A percentile compares a stretch with the other conserved stretches of the same genome.
Evolutionary conservation across 148 eudicot genomes (phyloP).

Genomic region (Fagopyrum esculentum): DNA sequence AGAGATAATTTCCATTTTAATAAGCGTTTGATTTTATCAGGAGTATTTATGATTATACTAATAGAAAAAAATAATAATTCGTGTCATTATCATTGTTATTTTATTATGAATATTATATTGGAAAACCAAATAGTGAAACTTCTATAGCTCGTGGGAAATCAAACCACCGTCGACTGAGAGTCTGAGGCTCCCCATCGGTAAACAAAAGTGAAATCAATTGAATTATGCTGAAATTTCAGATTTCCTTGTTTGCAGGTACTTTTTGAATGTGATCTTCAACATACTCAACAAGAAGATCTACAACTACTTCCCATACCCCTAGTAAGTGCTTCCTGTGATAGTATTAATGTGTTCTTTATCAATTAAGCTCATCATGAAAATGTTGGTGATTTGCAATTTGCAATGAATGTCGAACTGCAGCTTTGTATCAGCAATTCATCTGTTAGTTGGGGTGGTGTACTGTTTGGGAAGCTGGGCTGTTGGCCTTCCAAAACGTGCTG

Average conservation of each 20-base stretch:
- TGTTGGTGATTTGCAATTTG: not conserved
- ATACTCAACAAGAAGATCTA: constrained; percentile 98
- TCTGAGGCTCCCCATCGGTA: not conserved
- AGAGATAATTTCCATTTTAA: not conserved
- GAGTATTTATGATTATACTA: not conserved
- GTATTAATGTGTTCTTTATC: not conserved
- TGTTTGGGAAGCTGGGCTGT: constrained; percentile 92
- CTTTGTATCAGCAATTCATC: constrained; percentile 89
- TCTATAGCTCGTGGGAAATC: not conserved
- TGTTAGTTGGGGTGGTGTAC: constrained; percentile 79
- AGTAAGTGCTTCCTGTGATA: constrained; percentile 44
- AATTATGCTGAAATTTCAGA: not conserved
- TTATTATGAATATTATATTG: not conserved
- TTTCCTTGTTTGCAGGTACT: constrained; percentile 55
- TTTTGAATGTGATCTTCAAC: constrained; percentile 94
- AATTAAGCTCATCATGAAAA: not conserved
- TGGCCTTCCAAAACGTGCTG: constrained; percentile 98
- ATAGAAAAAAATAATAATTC: too few relatives aligned
- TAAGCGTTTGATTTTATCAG: not conserved
- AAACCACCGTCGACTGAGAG: not conserved
- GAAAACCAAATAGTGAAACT: not conserved
- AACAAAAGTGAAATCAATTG: not conserved
- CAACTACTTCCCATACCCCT: constrained; percentile 99
- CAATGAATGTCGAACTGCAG: constrained; percentile 30
- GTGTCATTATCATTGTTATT: not conserved